Evolutionary conservation across 306 rosid genomes (phyloP).

Genomic region (Prunus davidiana): DNA sequence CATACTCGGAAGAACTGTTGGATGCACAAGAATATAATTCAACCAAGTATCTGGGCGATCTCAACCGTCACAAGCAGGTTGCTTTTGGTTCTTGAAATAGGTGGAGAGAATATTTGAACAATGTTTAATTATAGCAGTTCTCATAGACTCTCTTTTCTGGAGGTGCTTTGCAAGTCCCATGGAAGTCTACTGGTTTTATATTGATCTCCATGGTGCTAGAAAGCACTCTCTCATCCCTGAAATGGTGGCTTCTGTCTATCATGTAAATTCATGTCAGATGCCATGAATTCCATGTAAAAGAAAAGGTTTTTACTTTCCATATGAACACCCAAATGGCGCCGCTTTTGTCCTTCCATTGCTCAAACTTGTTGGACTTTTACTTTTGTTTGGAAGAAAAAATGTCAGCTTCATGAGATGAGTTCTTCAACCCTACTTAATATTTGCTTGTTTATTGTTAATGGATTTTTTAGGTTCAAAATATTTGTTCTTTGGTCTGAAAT

Average conservation of each 20-base stretch:
- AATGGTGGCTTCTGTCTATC: neutral
- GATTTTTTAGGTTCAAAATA: neutral
- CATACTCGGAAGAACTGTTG: constrained; percentile 74
- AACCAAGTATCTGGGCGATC: constrained; percentile 61
- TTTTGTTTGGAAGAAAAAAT: neutral
- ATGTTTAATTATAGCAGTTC: neutral
- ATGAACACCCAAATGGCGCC: neutral
- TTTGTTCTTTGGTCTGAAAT: neutral
- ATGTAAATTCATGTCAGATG: neutral
- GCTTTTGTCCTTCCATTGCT: neutral
- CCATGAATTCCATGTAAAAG: neutral
- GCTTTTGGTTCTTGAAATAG: constrained; percentile 39
- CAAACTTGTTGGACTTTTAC: neutral
- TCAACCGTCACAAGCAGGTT: constrained; percentile 46
- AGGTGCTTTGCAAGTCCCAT: constrained; percentile 16
- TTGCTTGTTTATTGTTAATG: neutral
- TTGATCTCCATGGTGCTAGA: constrained; percentile 21
- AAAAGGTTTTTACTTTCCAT: neutral
- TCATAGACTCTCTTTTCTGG: neutral
- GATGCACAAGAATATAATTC: constrained; percentile 85
- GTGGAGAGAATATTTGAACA: neutral
- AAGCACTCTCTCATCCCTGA: constrained; percentile 5
- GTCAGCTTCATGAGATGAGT: neutral
- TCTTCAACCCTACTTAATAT: neutral
- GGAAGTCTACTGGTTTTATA: constrained; percentile 2